These are phyloP conservation scores for Cucurbita ficifolia DNA, from an alignment of 306 rosid species.

Conservation along the genomic window DNA sequence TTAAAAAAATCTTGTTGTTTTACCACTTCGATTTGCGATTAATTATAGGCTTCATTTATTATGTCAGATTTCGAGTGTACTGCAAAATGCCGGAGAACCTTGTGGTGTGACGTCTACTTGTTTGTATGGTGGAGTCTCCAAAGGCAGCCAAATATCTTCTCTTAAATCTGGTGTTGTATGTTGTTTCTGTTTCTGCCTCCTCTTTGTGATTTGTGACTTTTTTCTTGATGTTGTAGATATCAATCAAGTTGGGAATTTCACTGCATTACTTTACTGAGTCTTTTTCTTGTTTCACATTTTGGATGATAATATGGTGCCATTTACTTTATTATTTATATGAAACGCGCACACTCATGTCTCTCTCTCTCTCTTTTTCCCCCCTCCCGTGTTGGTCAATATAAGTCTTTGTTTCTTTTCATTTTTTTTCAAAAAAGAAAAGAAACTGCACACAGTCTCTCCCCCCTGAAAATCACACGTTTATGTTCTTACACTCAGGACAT, in stretches of 20 bases:
- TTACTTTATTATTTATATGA: background rate
- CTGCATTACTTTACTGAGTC: background rate
- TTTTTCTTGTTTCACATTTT: background rate
- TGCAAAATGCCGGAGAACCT: slow-evolving; percentile 68
- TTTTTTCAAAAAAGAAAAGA: background rate
- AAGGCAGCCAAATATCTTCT: slow-evolving; percentile 64
- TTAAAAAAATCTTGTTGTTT: background rate
- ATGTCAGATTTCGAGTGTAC: slow-evolving; percentile 73
- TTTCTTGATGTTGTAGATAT: background rate
- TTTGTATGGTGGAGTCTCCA: slow-evolving; percentile 89
- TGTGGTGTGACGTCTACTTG: slow-evolving; percentile 67
- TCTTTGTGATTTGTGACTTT: background rate
- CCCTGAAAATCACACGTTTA: background rate
- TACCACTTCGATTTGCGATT: background rate
- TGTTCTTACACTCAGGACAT: slow-evolving; percentile 44
- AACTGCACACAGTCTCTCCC: background rate
- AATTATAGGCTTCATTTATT: slow-evolving; percentile 11
- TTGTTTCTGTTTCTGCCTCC: slow-evolving; percentile 16
- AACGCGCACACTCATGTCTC: background rate
- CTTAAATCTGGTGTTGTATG: slow-evolving; percentile 88
- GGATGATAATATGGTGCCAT: background rate
- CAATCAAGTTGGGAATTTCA: background rate
- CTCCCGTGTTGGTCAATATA: background rate
- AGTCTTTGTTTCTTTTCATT: background rate
- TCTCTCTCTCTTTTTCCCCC: background rate